Conservation (phyloP, 352 stramenopile genomes). For the Globisporangium megalacanthum region DNA sequence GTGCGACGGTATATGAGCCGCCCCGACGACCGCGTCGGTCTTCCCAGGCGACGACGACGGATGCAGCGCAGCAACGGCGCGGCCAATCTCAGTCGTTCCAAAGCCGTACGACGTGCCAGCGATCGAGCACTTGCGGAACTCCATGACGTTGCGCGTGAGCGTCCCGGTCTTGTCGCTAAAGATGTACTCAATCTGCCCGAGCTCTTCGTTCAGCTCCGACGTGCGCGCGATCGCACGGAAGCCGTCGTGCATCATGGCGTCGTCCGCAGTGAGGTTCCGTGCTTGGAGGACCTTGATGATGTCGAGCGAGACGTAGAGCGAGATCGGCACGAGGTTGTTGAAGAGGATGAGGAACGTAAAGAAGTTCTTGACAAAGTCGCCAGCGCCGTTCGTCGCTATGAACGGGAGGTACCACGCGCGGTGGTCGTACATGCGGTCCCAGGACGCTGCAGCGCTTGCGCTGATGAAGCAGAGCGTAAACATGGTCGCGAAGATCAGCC, state of each 20-base stretch:
- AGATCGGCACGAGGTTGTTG: conserved; percentile 96
- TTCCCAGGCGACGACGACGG: conserved; percentile 28
- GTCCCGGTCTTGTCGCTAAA: conserved; percentile 96
- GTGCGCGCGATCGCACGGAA: conserved; percentile 81
- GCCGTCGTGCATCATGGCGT: conserved; percentile 81
- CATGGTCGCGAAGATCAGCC: conserved; percentile 63
- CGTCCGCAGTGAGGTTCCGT: conserved; percentile 57
- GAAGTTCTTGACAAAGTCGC: conserved; percentile 76
- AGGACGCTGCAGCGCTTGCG: conserved; percentile 47
- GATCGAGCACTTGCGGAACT: conserved; percentile 96
- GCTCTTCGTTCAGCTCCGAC: conserved; percentile 90
- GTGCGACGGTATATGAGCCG: conserved; percentile 11
- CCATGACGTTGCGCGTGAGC: conserved; percentile 95
- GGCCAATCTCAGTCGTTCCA: conserved; percentile 73
- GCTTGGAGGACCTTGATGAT: conserved; percentile 88
- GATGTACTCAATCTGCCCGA: conserved; percentile 92
- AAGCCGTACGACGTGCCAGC: conserved; percentile 82
- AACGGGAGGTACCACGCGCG: conserved; percentile 43
- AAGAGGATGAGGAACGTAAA: conserved; percentile 95
- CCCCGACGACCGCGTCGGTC: not conserved
- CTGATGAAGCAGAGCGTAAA: conserved; percentile 55
- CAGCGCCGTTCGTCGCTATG: conserved; percentile 11
- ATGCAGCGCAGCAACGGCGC: conserved; percentile 44
- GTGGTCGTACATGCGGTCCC: conserved; percentile 29
- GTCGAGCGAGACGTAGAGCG: conserved; percentile 96